Evolutionary conservation across 2,329 filamentous ascomycete genomes (phyloP).

Genomic region (Alternaria hordeiaustralica): DNA sequence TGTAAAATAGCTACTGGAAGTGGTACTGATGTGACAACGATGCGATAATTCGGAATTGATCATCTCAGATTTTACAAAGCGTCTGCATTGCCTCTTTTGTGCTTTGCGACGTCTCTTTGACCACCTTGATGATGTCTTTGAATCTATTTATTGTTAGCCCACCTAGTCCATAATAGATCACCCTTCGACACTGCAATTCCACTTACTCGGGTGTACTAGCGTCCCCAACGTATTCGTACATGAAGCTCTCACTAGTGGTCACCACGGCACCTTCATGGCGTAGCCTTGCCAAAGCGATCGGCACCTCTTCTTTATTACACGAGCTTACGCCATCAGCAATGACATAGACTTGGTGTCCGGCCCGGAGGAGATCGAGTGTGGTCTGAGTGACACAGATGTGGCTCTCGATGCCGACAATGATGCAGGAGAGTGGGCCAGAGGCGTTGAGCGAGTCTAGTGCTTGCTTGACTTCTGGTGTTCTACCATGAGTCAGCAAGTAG

Average conservation of each 20-base stretch:
- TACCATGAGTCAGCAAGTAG: background rate
- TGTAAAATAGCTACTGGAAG: background rate
- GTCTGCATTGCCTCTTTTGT: constrained; percentile 73
- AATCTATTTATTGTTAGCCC: constrained; percentile 58
- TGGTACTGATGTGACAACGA: background rate
- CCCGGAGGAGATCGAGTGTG: constrained; percentile 72
- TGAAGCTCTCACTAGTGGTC: constrained; percentile 85
- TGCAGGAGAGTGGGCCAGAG: constrained; percentile 55
- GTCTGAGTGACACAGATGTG: constrained; percentile 97
- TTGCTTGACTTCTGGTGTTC: constrained; percentile 68
- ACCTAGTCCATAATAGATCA: background rate
- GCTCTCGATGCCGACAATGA: constrained; percentile 88
- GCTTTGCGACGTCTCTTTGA: constrained; percentile 76
- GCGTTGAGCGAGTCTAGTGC: constrained; percentile 48
- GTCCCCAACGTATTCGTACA: constrained; percentile 91
- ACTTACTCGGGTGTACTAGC: constrained; percentile 67
- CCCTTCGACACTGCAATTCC: background rate
- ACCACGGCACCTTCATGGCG: constrained; percentile 77
- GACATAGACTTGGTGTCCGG: constrained; percentile 83
- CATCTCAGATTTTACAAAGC: constrained; percentile 64
- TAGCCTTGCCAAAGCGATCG: constrained; percentile 77
- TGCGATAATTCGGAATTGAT: background rate
- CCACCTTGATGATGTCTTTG: constrained; percentile 72
- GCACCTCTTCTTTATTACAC: constrained; percentile 82
- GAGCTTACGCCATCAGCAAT: constrained; percentile 89